Conservation (phyloP, 176 grass and related monocot genomes). For the Elaeis guineensis region DNA sequence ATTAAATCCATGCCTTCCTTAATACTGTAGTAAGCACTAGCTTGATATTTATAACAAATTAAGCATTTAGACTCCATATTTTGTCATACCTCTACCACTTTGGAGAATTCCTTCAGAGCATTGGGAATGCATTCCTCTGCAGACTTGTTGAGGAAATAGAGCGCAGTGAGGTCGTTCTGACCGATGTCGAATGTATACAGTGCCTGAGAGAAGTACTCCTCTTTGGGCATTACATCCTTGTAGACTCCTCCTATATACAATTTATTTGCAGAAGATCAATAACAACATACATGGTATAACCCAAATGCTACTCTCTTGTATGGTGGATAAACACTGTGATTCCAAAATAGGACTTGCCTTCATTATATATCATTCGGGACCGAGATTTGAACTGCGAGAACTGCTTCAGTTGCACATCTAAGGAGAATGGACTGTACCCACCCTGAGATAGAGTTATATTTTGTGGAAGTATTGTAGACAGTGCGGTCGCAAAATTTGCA, state of each 20-base stretch:
- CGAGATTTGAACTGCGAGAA: constrained; percentile 9
- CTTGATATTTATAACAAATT: too few relatives aligned
- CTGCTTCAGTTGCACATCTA: constrained; percentile 20
- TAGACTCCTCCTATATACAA: not conserved
- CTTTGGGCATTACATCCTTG: constrained; percentile 8
- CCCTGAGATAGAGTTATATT: not conserved
- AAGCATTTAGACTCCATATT: not conserved
- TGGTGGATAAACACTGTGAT: too few relatives aligned
- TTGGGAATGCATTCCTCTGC: not conserved
- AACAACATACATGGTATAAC: too few relatives aligned
- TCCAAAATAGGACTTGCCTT: not conserved
- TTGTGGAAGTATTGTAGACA: constrained; percentile 17
- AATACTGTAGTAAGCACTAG: too few relatives aligned
- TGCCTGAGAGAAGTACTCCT: constrained; percentile 4
- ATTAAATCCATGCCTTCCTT: too few relatives aligned
- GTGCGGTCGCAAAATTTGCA: constrained; percentile 8
- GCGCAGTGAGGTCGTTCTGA: constrained; percentile 17
- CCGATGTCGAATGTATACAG: constrained; percentile 20
- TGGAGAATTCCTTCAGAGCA: constrained; percentile 12
- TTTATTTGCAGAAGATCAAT: too few relatives aligned
- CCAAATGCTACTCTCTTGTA: too few relatives aligned
- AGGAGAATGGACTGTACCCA: constrained; percentile 15
- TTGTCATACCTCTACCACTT: not conserved
- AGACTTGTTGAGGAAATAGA: constrained; percentile 9
- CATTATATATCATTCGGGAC: not conserved